Conservation (phyloP, 2,329 filamentous ascomycete species). For the Lachnellula subtilissima region DNA sequence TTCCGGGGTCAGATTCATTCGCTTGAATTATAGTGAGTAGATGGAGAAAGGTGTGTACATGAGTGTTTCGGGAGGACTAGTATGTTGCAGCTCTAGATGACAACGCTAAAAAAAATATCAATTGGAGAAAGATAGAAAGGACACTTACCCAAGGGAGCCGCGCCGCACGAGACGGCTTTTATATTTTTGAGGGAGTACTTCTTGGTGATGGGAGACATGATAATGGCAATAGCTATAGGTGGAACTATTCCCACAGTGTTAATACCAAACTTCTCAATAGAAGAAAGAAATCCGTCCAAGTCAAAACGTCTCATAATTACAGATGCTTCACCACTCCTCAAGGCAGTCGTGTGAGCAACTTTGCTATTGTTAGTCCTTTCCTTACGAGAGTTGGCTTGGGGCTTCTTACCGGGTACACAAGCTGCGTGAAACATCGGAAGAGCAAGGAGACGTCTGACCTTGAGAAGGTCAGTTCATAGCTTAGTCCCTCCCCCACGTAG, state of each 20-base stretch:
- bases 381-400: background rate
- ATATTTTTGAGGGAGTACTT: slow-evolving; percentile 52
- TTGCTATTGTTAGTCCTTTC: slow-evolving; percentile 37
- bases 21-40: too few relatives aligned
- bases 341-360: slow-evolving; percentile 58
- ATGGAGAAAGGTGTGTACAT: too few relatives aligned
- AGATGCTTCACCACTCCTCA: slow-evolving; percentile 16
- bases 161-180: slow-evolving; percentile 39
- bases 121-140: too few relatives aligned
- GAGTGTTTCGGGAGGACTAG: too few relatives aligned
- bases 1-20: too few relatives aligned
- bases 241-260: slow-evolving; percentile 65
- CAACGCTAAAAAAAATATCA: too few relatives aligned
- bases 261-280: slow-evolving; percentile 63
- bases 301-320: slow-evolving; percentile 71
- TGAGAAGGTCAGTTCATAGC: slow-evolving; percentile 9
- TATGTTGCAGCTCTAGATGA: too few relatives aligned
- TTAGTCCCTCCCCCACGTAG: slow-evolving; percentile 34
- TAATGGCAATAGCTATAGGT: slow-evolving; percentile 66
- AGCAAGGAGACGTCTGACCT: slow-evolving; percentile 45
- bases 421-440: slow-evolving; percentile 57
- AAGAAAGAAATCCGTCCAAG: slow-evolving; percentile 63
- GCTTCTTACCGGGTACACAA: slow-evolving; percentile 55
- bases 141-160: slow-evolving; percentile 32
- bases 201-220: slow-evolving; percentile 21